A percentile compares a stretch with the other conserved stretches of the same genome.
phyloP scores from a whole-genome alignment of 2,329 filamentous ascomycete genomes.

The Blastomyces gilchristii region DNA sequence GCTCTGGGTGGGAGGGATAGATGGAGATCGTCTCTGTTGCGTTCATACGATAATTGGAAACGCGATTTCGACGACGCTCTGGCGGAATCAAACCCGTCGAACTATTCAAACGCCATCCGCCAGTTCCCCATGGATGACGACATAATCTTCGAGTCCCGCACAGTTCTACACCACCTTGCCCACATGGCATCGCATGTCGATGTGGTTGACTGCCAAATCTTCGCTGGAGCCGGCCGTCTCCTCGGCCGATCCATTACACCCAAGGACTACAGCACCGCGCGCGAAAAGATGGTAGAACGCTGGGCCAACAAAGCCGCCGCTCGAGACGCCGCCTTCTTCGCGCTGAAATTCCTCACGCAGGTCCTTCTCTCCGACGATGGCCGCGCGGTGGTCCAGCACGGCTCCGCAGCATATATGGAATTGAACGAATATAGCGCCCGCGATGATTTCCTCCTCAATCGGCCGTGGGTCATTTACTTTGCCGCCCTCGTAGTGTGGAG shows the following conservation, averaged over 20 bases:
- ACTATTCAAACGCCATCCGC: slow-evolving; percentile 17
- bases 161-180: slow-evolving; percentile 81
- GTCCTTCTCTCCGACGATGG: slow-evolving; percentile 58
- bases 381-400: slow-evolving; percentile 18
- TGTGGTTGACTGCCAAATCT: slow-evolving; percentile 95
- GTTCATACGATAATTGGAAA: slow-evolving; percentile 90
- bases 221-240: slow-evolving; percentile 73
- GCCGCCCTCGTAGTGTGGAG: slow-evolving; percentile 88
- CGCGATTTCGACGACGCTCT: slow-evolving; percentile 78
- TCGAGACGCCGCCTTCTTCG: slow-evolving; percentile 85
- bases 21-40: slow-evolving; percentile 75
- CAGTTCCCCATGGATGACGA: slow-evolving; percentile 45
- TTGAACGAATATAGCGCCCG: slow-evolving; percentile 59
- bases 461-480: slow-evolving; percentile 93
- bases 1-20: slow-evolving; percentile 79
- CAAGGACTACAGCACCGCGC: slow-evolving; percentile 68
- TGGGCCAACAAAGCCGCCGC: slow-evolving; percentile 88
- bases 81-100: slow-evolving; percentile 37
- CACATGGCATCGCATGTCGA: slow-evolving; percentile 98
- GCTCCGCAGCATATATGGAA: not conserved
- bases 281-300: slow-evolving; percentile 70
- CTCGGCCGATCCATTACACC: slow-evolving; percentile 75
- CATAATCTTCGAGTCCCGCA: slow-evolving; percentile 75
- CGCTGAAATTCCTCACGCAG: slow-evolving; percentile 76
- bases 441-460: slow-evolving; percentile 80